phyloP scores from a whole-genome alignment of 2,329 filamentous ascomycete species.

The Claviceps sp. region DNA sequence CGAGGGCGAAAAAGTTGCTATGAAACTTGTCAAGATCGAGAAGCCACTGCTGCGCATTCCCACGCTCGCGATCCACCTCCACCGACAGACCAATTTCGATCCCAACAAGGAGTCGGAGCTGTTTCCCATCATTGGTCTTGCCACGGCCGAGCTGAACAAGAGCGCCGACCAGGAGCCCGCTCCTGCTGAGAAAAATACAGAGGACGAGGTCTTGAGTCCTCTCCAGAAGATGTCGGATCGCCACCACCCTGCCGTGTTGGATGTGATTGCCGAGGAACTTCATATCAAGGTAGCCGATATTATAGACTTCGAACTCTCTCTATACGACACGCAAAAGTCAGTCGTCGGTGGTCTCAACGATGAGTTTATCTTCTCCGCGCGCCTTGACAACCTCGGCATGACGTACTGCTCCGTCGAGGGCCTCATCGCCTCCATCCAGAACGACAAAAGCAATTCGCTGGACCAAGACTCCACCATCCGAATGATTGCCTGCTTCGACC shows the following conservation, averaged over 20 bases:
- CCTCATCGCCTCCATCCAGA: constrained; percentile 62
- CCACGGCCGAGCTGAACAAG: constrained; percentile 77
- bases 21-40: constrained; percentile 81
- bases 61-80: constrained; percentile 85
- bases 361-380: constrained; percentile 92
- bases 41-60: constrained; percentile 85
- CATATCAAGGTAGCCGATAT: constrained; percentile 58
- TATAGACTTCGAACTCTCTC: constrained; percentile 88
- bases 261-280: constrained; percentile 71
- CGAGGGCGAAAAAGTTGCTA: constrained; percentile 57
- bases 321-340: constrained; percentile 90
- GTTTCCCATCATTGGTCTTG: constrained; percentile 82
- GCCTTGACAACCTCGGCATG: constrained; percentile 92
- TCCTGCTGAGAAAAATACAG: constrained; percentile 16
- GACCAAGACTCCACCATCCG: constrained; percentile 71
- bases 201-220: constrained; percentile 52
- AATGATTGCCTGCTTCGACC: constrained; percentile 89
- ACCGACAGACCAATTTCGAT: constrained; percentile 71
- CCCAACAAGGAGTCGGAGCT: constrained; percentile 97
- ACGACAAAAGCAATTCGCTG: constrained; percentile 44
- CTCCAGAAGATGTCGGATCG: constrained; percentile 66
- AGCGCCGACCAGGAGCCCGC: constrained; percentile 39
- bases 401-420: constrained; percentile 84
- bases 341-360: constrained; percentile 81
- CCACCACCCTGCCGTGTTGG: constrained; percentile 78